Evolutionary conservation across 2,329 filamentous ascomycete species (phyloP), one percentile per base, ranked within the genome.

Genomic region (Penicillium sp.): DNA sequence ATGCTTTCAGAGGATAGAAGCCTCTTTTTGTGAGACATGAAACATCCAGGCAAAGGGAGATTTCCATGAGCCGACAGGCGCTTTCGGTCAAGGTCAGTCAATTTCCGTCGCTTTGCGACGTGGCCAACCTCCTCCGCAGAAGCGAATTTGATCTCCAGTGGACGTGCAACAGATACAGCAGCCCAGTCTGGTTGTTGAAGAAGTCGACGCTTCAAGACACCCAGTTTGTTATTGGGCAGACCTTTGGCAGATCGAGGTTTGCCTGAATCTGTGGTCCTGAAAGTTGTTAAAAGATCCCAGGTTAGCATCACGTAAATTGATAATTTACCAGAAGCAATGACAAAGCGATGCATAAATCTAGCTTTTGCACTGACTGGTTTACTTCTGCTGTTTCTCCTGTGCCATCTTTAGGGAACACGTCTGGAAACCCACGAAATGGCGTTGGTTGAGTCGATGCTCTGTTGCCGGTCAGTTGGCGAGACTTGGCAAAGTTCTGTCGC

Each of bases 111-210:
- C 57, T 72, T 75, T 9, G 70, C 73, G 56, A 75, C 71, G 18
- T 52, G 62, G 46, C 68, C 65, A 2, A 67, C 57, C 40, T 72
- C 71, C 44, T 71, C 64, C 7, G 55, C 56, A 4, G 66, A 55
- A 7, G 60, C 59, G 49, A 73, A 74, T 20, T 59, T 44, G 18
- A 73, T 65, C n/a, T 67, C 61, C 7, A 75, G 54, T 8, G 74
- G 73, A 37, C 70, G 70, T 11, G 69, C 57, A 5, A 62, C 62
- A 9, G 69, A 69, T 11, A 76, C 57, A 3, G 63, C 65, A n/a
- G 68, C 73, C 75, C 74, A 76, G 53, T 77, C 74, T 6, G 63
- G 49, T 42, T 67, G 66, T 49, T 70, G 55, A 6, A 76, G 69
- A 1, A 77, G 64, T 27, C 64, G 65, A 12, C 59, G 69, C 43